phyloP scores from a whole-genome alignment of 2,329 filamentous ascomycete genomes.

The Daldinia sp. region DNA sequence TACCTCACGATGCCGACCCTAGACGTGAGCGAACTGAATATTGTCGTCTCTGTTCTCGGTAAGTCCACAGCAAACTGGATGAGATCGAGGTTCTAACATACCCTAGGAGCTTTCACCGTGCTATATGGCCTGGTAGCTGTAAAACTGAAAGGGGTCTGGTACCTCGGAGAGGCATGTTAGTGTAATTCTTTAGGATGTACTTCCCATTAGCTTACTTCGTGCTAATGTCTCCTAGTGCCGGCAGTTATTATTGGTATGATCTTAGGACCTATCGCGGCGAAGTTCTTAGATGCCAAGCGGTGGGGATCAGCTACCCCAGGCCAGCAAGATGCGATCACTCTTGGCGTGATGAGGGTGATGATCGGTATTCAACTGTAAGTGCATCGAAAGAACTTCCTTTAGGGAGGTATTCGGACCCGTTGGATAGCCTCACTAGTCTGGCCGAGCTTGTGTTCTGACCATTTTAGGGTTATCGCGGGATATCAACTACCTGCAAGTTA shows the following conservation, averaged over 20 bases:
- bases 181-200: conserved; percentile 7
- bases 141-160: conserved; percentile 62
- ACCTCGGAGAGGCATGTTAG: conserved; percentile 63
- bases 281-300: conserved; percentile 57
- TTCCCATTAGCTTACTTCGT: not conserved
- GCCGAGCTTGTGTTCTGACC: not conserved
- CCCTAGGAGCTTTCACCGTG: conserved; percentile 56
- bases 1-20: conserved; percentile 54
- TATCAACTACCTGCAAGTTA: conserved; percentile 69
- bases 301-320: conserved; percentile 49
- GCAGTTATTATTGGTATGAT: conserved; percentile 62
- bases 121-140: conserved; percentile 60
- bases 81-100: conserved; percentile 18
- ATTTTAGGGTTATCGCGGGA: conserved; percentile 60
- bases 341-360: conserved; percentile 64
- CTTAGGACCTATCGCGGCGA: conserved; percentile 63
- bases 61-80: conserved; percentile 17
- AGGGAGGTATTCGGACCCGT: not conserved
- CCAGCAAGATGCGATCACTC: conserved; percentile 52
- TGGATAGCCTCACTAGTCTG: not conserved
- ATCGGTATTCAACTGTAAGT: conserved; percentile 65
- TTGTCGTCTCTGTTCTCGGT: conserved; percentile 58
- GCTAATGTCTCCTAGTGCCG: conserved; percentile 53
- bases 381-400: conserved; percentile 13
- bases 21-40: conserved; percentile 60